phyloP scores from a whole-genome alignment of 306 rosid species.

The Prunus dulcis region DNA sequence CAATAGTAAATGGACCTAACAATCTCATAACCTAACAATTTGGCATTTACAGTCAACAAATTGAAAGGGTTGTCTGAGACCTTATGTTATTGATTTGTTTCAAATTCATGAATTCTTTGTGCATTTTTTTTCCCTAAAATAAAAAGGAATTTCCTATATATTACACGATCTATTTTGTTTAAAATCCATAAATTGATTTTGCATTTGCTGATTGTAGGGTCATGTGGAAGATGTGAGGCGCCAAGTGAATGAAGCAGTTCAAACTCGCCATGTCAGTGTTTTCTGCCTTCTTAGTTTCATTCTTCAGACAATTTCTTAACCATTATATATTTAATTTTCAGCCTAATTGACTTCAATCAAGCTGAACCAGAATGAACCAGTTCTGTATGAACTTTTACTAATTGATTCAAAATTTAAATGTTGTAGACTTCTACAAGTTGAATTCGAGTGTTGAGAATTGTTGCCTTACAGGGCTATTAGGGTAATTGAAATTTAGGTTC shows the following conservation, averaged over 20 bases:
- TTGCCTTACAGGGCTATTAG: neutral
- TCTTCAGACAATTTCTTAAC: conserved; percentile 7
- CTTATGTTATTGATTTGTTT: conserved; percentile 2
- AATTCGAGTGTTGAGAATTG: neutral
- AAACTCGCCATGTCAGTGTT: conserved; percentile 84
- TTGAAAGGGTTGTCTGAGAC: neutral
- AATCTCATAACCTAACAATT: neutral
- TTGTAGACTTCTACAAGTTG: neutral
- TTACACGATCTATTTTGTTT: conserved; percentile 2
- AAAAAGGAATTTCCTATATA: neutral
- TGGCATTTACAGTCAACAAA: neutral
- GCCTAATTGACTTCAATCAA: neutral
- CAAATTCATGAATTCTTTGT: conserved; percentile 14
- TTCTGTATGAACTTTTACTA: neutral
- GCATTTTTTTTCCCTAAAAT: conserved; percentile 21
- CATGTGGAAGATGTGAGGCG: conserved; percentile 85
- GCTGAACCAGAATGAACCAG: neutral
- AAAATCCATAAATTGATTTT: conserved; percentile 16
- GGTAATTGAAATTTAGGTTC: neutral
- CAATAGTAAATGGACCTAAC: neutral
- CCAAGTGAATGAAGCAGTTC: conserved; percentile 89
- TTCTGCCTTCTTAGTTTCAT: conserved; percentile 23
- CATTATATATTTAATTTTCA: neutral
- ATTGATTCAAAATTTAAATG: neutral
- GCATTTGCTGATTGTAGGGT: conserved; percentile 59